phyloP scores from a whole-genome alignment of 805 yeast genomes.

The Metschnikowia lunata region DNA sequence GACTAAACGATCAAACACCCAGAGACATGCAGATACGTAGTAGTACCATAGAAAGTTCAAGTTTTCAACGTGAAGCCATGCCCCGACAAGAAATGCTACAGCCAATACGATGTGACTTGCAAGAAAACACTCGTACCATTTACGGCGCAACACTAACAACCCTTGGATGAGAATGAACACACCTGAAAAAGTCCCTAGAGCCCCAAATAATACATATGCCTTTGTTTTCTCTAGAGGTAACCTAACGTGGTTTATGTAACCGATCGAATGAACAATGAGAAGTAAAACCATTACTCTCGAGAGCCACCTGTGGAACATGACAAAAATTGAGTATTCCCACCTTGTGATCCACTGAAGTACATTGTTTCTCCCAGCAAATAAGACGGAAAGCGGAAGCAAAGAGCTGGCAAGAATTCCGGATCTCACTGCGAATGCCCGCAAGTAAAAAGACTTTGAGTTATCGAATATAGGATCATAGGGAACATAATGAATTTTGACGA shows the following conservation, averaged over 20 bases:
- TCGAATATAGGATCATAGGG: constrained; percentile 14
- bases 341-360: constrained; percentile 34
- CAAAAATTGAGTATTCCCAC: constrained; percentile 45
- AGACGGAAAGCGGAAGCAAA: constrained; percentile 13
- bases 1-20: constrained; percentile 35
- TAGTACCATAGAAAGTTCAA: constrained; percentile 19
- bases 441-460: constrained; percentile 28
- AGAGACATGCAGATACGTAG: constrained; percentile 15
- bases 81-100: constrained; percentile 42
- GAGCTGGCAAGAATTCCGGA: constrained; percentile 17
- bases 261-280: constrained; percentile 39
- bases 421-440: constrained; percentile 34
- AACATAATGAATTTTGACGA: constrained; percentile 9
- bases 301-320: constrained; percentile 55
- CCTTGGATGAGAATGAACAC: constrained; percentile 44
- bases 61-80: constrained; percentile 43
- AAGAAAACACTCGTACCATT: constrained; percentile 43
- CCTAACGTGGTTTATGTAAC: constrained; percentile 9
- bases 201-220: constrained; percentile 29
- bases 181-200: constrained; percentile 41
- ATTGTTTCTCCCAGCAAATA: constrained; percentile 19
- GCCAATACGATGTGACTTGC: constrained; percentile 34
- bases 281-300: constrained; percentile 43
- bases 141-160: constrained; percentile 40
- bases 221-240: constrained; percentile 5